Conservation (phyloP, 2,329 filamentous ascomycete genomes). For the Mycosphaerella arachidis region DNA sequence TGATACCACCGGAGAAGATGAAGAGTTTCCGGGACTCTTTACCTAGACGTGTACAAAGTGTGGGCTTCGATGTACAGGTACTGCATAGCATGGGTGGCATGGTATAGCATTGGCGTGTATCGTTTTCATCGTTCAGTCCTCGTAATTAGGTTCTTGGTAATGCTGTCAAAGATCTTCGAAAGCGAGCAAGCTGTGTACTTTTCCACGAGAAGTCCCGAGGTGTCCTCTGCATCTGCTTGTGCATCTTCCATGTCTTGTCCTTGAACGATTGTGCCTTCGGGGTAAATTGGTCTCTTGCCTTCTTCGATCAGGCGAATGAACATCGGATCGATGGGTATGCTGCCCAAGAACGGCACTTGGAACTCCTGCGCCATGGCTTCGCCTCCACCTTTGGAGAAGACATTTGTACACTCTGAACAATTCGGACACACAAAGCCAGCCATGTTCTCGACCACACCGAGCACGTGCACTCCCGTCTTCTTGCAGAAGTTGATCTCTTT, state of each 20-base stretch:
- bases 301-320: constrained; percentile 86
- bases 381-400: constrained; percentile 89
- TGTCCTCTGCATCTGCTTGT: constrained; percentile 24
- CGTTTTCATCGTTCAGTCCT: constrained; percentile 19
- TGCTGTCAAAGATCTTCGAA: constrained; percentile 61
- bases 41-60: not conserved
- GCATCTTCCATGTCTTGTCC: constrained; percentile 46
- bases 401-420: constrained; percentile 78
- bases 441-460: constrained; percentile 98
- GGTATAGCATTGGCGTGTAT: constrained; percentile 1
- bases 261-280: constrained; percentile 60
- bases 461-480: constrained; percentile 72
- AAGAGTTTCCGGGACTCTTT: too few relatives aligned
- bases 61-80: not conserved
- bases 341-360: constrained; percentile 74
- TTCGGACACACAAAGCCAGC: constrained; percentile 78
- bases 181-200: constrained; percentile 72
- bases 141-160: constrained; percentile 41
- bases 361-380: constrained; percentile 86
- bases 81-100: not conserved
- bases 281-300: constrained; percentile 61
- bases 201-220: constrained; percentile 53
- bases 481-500: constrained; percentile 92
- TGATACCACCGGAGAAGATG: not conserved
- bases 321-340: constrained; percentile 86